These are phyloP conservation scores for Trichoderma sp. DNA, from an alignment of 2,329 filamentous ascomycete species.

Conservation along the genomic window DNA sequence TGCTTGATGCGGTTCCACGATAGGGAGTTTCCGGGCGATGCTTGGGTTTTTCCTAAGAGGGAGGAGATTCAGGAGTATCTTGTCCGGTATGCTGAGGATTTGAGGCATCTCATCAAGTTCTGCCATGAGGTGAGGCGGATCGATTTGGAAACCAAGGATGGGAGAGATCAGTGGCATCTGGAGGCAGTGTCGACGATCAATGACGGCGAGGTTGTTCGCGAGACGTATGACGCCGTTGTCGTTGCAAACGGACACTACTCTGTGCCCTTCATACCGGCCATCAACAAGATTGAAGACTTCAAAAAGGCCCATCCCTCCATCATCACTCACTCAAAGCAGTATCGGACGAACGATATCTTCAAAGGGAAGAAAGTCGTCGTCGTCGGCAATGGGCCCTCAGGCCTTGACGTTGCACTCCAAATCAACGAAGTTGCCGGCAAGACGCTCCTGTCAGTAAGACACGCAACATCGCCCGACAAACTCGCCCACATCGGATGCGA, in stretches of 20 bases:
- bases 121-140: slow-evolving; percentile 67
- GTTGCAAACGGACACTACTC: slow-evolving; percentile 74
- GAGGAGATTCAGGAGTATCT: slow-evolving; percentile 72
- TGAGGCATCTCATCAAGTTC: slow-evolving; percentile 67
- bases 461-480: slow-evolving; percentile 44
- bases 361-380: slow-evolving; percentile 71
- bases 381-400: slow-evolving; percentile 81
- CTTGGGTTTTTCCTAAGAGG: slow-evolving; percentile 72
- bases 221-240: slow-evolving; percentile 70
- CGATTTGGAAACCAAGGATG: slow-evolving; percentile 28
- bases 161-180: slow-evolving; percentile 59
- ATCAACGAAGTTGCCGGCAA: slow-evolving; percentile 62
- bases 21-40: slow-evolving; percentile 58
- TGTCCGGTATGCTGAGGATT: slow-evolving; percentile 64
- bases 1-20: slow-evolving; percentile 79
- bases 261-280: slow-evolving; percentile 63
- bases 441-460: slow-evolving; percentile 63
- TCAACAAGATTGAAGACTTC: slow-evolving; percentile 59
- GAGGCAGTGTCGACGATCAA: slow-evolving; percentile 50
- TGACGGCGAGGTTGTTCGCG: slow-evolving; percentile 33
- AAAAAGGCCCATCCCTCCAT: slow-evolving; percentile 55
- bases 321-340: slow-evolving; percentile 77
- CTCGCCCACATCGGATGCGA: slow-evolving; percentile 46
- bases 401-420: slow-evolving; percentile 77
- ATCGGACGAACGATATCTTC: slow-evolving; percentile 64